Percentiles rank a stretch among this genome's conserved stretches.
phyloP scores from a whole-genome alignment of 1,139 yeast genomes.

The Candida gigantensis region DNA sequence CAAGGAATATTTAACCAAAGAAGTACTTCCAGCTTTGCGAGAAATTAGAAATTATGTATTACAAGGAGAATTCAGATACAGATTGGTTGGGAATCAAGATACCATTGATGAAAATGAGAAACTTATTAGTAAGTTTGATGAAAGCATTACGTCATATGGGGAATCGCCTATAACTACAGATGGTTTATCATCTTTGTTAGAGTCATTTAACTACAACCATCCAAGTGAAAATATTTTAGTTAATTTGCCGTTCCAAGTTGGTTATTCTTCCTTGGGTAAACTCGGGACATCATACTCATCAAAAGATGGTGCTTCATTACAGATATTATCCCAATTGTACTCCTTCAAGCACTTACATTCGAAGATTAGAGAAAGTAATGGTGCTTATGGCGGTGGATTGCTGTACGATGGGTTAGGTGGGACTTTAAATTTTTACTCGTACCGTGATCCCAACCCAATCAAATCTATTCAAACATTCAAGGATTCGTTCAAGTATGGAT shows the following conservation, averaged over 20 bases:
- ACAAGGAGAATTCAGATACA: slow-evolving; percentile 46
- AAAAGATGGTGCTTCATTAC: slow-evolving; percentile 82
- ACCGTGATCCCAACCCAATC: slow-evolving; percentile 88
- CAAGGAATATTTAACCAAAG: slow-evolving; percentile 48
- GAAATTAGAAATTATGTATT: slow-evolving; percentile 53
- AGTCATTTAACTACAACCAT: slow-evolving; percentile 12
- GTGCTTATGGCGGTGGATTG: slow-evolving; percentile 98
- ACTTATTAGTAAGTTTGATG: slow-evolving; percentile 38
- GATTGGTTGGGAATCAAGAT: slow-evolving; percentile 58
- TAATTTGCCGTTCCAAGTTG: slow-evolving; percentile 85
- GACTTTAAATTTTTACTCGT: slow-evolving; percentile 77
- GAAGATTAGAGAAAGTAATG: slow-evolving; percentile 92
- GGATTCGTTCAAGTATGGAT: slow-evolving; percentile 58
- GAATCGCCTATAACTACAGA: slow-evolving; percentile 1
- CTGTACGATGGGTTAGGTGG: slow-evolving; percentile 83
- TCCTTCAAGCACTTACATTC: slow-evolving; percentile 85
- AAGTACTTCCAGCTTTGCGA: slow-evolving; percentile 64
- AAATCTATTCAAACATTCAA: slow-evolving; percentile 65
- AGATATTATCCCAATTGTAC: slow-evolving; percentile 75
- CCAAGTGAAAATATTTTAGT: slow-evolving; percentile 43
- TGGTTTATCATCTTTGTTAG: slow-evolving; percentile 14
- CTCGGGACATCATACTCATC: slow-evolving; percentile 68
- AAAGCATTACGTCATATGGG: slow-evolving; percentile 8
- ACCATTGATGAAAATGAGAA: slow-evolving; percentile 43
- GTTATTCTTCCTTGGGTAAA: slow-evolving; percentile 73